Conservation (phyloP, 495 filamentous ascomycete genomes). For the Trichoderma orchidacearum region DNA sequence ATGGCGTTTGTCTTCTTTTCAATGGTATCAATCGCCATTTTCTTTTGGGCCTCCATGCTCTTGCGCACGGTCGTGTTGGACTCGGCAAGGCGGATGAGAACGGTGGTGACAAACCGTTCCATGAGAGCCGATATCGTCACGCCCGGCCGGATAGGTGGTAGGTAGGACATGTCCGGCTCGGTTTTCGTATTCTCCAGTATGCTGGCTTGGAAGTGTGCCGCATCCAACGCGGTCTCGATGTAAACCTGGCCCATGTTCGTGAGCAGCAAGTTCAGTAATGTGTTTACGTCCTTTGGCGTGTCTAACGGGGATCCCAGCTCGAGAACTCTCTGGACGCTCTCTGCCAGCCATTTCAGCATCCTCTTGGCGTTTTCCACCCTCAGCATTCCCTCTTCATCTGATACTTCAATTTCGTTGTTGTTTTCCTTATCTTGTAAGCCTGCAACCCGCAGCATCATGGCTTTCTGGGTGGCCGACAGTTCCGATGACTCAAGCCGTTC, state of each 20-base stretch:
- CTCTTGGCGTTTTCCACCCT: constrained; percentile 79
- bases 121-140: constrained; percentile 88
- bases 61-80: constrained; percentile 79
- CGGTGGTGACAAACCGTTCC: constrained; percentile 75
- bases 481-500: constrained; percentile 76
- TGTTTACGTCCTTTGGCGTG: constrained; percentile 87
- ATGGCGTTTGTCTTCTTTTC: constrained; percentile 83
- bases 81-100: constrained; percentile 79
- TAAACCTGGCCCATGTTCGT: constrained; percentile 88
- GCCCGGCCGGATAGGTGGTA: constrained; percentile 61
- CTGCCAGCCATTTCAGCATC: constrained; percentile 96
- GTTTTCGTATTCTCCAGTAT: constrained; percentile 62
- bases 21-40: constrained; percentile 54
- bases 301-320: constrained; percentile 78
- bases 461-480: constrained; percentile 66
- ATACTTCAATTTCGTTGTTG: constrained; percentile 72
- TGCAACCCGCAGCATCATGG: constrained; percentile 74
- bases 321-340: constrained; percentile 83
- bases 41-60: constrained; percentile 79
- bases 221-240: constrained; percentile 85
- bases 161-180: constrained; percentile 81
- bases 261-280: constrained; percentile 71
- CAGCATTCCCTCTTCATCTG: constrained; percentile 74
- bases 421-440: constrained; percentile 44
- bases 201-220: constrained; percentile 59